phyloP scores from a whole-genome alignment of 345 rosid species.

The Populus nigra region DNA sequence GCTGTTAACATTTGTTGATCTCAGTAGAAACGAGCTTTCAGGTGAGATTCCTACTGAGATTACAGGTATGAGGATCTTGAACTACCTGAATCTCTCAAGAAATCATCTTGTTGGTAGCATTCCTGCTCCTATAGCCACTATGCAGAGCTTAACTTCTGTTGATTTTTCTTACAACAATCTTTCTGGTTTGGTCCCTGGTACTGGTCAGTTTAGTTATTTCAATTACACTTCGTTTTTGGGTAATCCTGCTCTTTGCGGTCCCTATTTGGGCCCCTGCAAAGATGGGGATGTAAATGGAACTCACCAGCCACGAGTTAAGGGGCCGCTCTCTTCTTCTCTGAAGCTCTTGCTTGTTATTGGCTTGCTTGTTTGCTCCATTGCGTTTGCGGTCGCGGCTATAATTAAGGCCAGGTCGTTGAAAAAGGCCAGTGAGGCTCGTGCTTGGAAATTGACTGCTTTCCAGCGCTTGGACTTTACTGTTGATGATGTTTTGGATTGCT shows the following conservation, averaged over 20 bases:
- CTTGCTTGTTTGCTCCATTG: constrained; percentile 75
- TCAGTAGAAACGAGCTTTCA: constrained; percentile 72
- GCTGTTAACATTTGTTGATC: constrained; percentile 73
- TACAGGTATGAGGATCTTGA: constrained; percentile 72
- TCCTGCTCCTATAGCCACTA: constrained; percentile 65
- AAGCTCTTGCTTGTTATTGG: constrained; percentile 79
- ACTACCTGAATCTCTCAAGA: constrained; percentile 78
- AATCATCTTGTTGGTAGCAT: constrained; percentile 69
- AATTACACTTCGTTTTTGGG: constrained; percentile 87
- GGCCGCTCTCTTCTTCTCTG: constrained; percentile 70
- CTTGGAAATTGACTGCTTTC: constrained; percentile 96
- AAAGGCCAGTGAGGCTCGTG: constrained; percentile 75
- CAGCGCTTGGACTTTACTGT: constrained; percentile 83
- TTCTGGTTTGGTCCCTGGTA: constrained; percentile 82
- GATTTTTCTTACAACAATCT: constrained; percentile 92
- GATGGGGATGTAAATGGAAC: constrained; percentile 49
- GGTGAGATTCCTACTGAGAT: constrained; percentile 80
- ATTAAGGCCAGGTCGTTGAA: constrained; percentile 77
- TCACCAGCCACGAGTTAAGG: constrained; percentile 54
- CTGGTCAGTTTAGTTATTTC: constrained; percentile 87
- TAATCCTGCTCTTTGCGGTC: constrained; percentile 77
- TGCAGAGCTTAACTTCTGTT: constrained; percentile 91
- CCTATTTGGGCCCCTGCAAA: constrained; percentile 79
- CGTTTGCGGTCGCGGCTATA: constrained; percentile 77
- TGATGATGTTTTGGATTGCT: constrained; percentile 74